Percentiles rank a stretch among this genome's conserved stretches.
Conservation (phyloP, 305 asterid genomes). For the Fraxinus latifolia region DNA sequence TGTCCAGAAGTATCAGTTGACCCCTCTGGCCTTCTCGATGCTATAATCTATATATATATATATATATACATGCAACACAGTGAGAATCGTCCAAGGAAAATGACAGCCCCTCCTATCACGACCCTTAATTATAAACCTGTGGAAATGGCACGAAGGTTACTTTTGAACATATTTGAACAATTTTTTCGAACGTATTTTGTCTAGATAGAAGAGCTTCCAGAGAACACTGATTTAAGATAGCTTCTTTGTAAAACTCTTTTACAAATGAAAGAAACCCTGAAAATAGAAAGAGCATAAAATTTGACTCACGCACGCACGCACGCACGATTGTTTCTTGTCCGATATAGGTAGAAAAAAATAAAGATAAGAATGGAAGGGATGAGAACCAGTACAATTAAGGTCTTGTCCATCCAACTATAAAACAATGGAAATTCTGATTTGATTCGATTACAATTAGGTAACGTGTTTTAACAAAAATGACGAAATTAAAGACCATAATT, state of each 20-base stretch:
- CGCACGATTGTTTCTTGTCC: neutral
- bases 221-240: neutral
- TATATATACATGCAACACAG: neutral
- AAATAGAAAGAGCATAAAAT: neutral
- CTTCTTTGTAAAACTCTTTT: neutral
- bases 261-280: neutral
- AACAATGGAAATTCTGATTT: slow-evolving; percentile 25
- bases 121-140: neutral
- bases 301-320: neutral
- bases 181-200: neutral
- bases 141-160: neutral
- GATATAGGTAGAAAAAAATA: neutral
- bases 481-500: slow-evolving; percentile 27
- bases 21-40: neutral
- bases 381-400: neutral
- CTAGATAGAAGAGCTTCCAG: neutral
- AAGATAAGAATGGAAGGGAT: neutral
- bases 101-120: slow-evolving; percentile 9
- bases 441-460: slow-evolving; percentile 34
- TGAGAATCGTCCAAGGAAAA: slow-evolving; percentile 22
- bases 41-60: neutral
- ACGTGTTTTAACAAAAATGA: slow-evolving; percentile 30
- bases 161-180: neutral
- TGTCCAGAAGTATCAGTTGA: slow-evolving; percentile 9
- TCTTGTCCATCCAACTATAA: slow-evolving; percentile 29